Evolutionary conservation across 371 early-diverging fungal species (phyloP), one percentile per base, ranked within the genome.

Genomic region (Conidiobolus incongruus): DNA sequence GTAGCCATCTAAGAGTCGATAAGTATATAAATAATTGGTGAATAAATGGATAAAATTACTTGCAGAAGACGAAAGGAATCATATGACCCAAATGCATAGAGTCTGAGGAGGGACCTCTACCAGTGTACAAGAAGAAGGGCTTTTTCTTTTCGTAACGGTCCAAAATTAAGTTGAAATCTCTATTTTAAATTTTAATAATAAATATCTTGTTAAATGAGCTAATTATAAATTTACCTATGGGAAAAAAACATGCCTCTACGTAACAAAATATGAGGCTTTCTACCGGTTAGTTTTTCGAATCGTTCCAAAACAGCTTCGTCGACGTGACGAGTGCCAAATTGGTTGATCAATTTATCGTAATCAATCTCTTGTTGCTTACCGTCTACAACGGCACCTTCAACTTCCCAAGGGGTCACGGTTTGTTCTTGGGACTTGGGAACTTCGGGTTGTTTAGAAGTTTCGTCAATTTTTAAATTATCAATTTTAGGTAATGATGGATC

Each of bases 11-110:
- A 58, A 17, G 6, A 10, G 4, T 4, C n/a, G 28, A 31, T 40
- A 5, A 21, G 13, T 5, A 38, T 32, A 31, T 26, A 23, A n/a
- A n/a, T n/a, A n/a, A n/a, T n/a, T n/a, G n/a, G n/a, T n/a, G n/a
- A n/a, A n/a, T n/a, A n/a, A n/a, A n/a, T n/a, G n/a, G 10, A 16
- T 16, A 29, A 2, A 51, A 63, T 61, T 73, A 85, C 82, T 96
- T 87, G 75, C 97, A 96, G 50, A 99, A 90, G 29, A 93, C 51
- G 62, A 99, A 97, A 22, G 99, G 98, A 40, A 98, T 65, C 77
- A 95, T 82, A 58, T 99, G 99, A 11, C 99, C 99, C 33, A 97
- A 60, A 56, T 98, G 99, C 98, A 99, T 98, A 58, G 79, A 77
- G 31, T 75, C 81, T 47, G 82, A 76, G 40, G 87, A 84, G 20